These are phyloP conservation scores for Cunninghamia lanceolata DNA, from an alignment of 75 land plant species.

Conservation along the genomic window DNA sequence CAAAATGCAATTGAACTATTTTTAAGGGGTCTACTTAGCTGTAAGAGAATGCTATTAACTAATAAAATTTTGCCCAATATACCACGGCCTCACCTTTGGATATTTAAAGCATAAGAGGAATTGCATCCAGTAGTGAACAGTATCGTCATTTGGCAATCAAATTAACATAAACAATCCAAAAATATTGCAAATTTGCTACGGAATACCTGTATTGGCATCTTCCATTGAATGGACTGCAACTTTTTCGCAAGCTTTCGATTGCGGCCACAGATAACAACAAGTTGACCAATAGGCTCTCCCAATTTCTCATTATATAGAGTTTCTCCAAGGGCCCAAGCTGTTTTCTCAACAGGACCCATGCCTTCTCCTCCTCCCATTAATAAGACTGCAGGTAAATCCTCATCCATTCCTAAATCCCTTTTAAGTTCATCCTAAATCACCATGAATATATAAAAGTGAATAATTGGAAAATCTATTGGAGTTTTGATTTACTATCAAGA, in stretches of 20 bases:
- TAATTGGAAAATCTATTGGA: neutral
- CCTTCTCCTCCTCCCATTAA: slow-evolving; percentile 99
- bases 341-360: slow-evolving; percentile 98
- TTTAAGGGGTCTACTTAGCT: neutral
- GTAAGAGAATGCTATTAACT: neutral
- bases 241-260: slow-evolving; percentile 77
- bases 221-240: slow-evolving; percentile 69
- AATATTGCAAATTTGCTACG: neutral
- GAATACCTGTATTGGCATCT: slow-evolving; percentile 86
- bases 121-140: neutral
- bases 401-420: slow-evolving; percentile 87
- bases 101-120: neutral
- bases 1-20: neutral
- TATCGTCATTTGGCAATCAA: neutral
- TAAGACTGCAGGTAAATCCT: slow-evolving; percentile 87
- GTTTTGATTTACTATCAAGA: neutral
- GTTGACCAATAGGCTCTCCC: slow-evolving; percentile 76
- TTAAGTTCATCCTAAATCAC: slow-evolving; percentile 62
- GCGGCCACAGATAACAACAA: slow-evolving; percentile 89
- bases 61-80: neutral
- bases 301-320: slow-evolving; percentile 65
- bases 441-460: neutral
- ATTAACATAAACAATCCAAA: neutral
- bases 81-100: neutral
- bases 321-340: slow-evolving; percentile 83